These are phyloP conservation scores for Fusarium nematophilum DNA, from an alignment of 2,329 filamentous ascomycete genomes.

Conservation along the genomic window DNA sequence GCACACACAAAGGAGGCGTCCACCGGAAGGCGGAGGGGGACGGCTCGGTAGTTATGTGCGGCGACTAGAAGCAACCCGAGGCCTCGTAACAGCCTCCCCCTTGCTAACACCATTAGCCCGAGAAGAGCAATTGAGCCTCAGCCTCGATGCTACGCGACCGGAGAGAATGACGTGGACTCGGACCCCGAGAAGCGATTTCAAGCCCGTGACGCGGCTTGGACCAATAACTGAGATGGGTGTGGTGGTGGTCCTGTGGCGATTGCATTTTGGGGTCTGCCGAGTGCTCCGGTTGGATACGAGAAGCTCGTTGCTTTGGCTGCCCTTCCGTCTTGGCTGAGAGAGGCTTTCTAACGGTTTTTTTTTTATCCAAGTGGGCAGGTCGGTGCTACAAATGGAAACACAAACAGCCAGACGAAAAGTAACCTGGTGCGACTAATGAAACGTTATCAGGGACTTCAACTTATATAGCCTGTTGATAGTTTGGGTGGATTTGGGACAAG, in stretches of 20 bases:
- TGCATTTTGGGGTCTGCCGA: conserved; percentile 33
- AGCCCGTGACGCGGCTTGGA: conserved; percentile 36
- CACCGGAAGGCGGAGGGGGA: neutral
- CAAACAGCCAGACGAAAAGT: neutral
- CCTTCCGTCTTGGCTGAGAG: conserved; percentile 12
- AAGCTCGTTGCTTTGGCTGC: neutral
- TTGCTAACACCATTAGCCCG: neutral
- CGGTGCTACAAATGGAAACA: neutral
- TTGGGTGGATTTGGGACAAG: too few relatives aligned
- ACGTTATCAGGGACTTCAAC: neutral
- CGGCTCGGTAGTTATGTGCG: conserved; percentile 14
- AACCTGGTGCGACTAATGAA: neutral
- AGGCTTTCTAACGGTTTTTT: neutral
- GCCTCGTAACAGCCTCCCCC: neutral
- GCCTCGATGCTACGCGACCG: neutral
- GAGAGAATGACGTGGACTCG: conserved; percentile 34
- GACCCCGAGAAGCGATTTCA: conserved; percentile 24
- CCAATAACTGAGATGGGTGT: conserved; percentile 26
- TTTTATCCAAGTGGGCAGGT: conserved; percentile 9
- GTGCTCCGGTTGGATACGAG: conserved; percentile 36
- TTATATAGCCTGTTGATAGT: neutral
- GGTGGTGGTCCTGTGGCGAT: neutral
- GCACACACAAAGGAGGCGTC: neutral
- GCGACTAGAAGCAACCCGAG: neutral
- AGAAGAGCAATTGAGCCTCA: conserved; percentile 22